A percentile compares a stretch with the other conserved stretches of the same genome.
Evolutionary conservation across 179 eudicot genomes (phyloP).

Genomic region (Spinacia oleracea): DNA sequence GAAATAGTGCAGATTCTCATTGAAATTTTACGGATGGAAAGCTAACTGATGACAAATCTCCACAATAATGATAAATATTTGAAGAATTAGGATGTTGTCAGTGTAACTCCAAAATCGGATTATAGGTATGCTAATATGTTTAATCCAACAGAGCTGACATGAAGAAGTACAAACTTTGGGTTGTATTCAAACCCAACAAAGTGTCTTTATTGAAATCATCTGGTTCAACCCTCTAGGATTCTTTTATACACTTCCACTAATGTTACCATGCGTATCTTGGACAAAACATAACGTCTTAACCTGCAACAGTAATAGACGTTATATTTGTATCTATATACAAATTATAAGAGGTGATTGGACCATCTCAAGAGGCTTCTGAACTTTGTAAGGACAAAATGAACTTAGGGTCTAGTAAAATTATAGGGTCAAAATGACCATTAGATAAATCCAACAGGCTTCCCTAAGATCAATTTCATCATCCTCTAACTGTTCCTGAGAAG

Average conservation of each 20-base stretch:
- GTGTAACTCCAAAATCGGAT: not conserved
- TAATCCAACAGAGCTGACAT: not conserved
- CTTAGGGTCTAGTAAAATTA: too few relatives aligned
- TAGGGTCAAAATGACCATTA: conserved; percentile 4
- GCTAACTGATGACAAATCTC: not conserved
- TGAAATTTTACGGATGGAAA: not conserved
- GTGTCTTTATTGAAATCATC: not conserved
- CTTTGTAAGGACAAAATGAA: not conserved
- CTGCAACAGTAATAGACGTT: not conserved
- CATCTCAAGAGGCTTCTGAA: not conserved
- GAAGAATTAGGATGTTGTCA: not conserved
- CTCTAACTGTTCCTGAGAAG: not conserved
- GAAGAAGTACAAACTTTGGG: not conserved
- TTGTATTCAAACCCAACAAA: not conserved
- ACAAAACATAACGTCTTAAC: not conserved
- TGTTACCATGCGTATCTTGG: not conserved
- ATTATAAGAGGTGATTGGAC: not conserved
- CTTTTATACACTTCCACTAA: not conserved
- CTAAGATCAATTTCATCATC: not conserved
- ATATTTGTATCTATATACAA: not conserved
- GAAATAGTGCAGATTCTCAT: not conserved
- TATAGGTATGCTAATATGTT: too few relatives aligned
- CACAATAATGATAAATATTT: not conserved
- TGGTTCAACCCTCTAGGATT: not conserved
- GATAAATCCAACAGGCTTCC: not conserved